These are phyloP conservation scores for Elsinoe batatas DNA, from an alignment of 2,329 filamentous ascomycete species.

Conservation along the genomic window DNA sequence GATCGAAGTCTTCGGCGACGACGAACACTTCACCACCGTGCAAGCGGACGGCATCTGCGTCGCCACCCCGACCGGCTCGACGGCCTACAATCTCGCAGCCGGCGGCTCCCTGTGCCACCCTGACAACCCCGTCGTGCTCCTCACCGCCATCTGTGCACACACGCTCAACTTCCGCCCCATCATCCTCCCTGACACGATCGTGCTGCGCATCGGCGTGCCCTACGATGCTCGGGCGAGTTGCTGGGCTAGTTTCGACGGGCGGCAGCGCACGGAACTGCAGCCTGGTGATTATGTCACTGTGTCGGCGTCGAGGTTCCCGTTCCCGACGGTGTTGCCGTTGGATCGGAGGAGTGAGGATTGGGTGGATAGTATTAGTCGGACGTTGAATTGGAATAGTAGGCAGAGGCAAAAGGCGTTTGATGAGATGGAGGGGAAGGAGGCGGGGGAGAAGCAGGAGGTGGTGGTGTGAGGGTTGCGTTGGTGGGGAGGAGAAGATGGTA, in stretches of 20 bases:
- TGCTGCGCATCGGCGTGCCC: conserved; percentile 84
- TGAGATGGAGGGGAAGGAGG: conserved; percentile 6
- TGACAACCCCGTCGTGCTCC: conserved; percentile 89
- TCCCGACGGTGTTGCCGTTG: conserved; percentile 60
- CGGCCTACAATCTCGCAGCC: conserved; percentile 89
- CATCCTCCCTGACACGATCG: conserved; percentile 90
- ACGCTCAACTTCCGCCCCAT: conserved; percentile 94
- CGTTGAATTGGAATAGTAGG: conserved; percentile 71
- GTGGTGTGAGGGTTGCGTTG: background rate
- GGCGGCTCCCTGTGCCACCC: conserved; percentile 94
- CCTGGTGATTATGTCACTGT: conserved; percentile 80
- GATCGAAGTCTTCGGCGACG: conserved; percentile 86
- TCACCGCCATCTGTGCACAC: conserved; percentile 90
- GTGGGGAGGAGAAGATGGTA: background rate
- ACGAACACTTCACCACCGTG: conserved; percentile 89
- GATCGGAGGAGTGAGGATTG: conserved; percentile 65
- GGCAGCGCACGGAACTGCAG: conserved; percentile 63
- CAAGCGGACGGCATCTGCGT: conserved; percentile 90
- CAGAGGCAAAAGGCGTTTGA: conserved; percentile 60
- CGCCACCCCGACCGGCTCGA: conserved; percentile 87
- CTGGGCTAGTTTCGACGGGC: conserved; percentile 97
- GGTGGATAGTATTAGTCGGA: conserved; percentile 71
- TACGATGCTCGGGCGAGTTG: conserved; percentile 81
- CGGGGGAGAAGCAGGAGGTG: conserved; percentile 1
- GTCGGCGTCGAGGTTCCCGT: conserved; percentile 69